phyloP scores from a whole-genome alignment of 495 filamentous ascomycete genomes.

The Daldinia caldariorum region DNA sequence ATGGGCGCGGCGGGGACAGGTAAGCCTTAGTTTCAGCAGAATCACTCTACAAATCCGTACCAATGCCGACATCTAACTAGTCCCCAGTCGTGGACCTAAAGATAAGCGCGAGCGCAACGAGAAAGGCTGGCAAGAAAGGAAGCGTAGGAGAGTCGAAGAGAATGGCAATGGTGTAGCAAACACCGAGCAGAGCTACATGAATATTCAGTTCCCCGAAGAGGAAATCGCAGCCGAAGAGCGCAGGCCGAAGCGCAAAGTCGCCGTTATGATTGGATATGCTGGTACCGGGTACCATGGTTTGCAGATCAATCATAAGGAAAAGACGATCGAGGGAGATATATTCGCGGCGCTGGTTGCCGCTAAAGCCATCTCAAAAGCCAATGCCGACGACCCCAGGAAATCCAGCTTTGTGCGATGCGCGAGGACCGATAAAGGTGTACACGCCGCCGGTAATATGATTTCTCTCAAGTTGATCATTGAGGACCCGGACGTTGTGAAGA shows the following conservation, averaged over 20 bases:
- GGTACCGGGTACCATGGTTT: conserved; percentile 98
- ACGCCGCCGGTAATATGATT: conserved; percentile 95
- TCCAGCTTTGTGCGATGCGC: conserved; percentile 93
- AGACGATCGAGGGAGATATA: conserved; percentile 96
- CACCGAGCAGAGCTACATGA: conserved; percentile 60
- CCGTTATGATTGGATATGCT: conserved; percentile 92
- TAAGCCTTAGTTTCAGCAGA: conserved; percentile 16
- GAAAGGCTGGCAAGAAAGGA: conserved; percentile 43
- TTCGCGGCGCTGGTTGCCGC: conserved; percentile 90
- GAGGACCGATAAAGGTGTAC: conserved; percentile 96
- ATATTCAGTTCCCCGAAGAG: conserved; percentile 62
- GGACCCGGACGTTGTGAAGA: conserved; percentile 83
- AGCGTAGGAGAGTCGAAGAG: conserved; percentile 47
- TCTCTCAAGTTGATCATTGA: conserved; percentile 96
- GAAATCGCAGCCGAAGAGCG: conserved; percentile 87
- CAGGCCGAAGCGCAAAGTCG: conserved; percentile 93
- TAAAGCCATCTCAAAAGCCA: conserved; percentile 94
- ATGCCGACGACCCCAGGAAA: conserved; percentile 95
- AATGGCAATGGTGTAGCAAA: conserved; percentile 56
- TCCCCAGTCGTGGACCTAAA: conserved; percentile 18
- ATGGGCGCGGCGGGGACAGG: conserved; percentile 20
- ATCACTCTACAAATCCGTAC: conserved; percentile 24
- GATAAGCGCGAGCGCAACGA: conserved; percentile 37
- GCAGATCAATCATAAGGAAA: conserved; percentile 80
- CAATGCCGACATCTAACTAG: conserved; percentile 45